Evolutionary conservation across 208 protist species (phyloP).

Genomic region (Leishmania turanica): DNA sequence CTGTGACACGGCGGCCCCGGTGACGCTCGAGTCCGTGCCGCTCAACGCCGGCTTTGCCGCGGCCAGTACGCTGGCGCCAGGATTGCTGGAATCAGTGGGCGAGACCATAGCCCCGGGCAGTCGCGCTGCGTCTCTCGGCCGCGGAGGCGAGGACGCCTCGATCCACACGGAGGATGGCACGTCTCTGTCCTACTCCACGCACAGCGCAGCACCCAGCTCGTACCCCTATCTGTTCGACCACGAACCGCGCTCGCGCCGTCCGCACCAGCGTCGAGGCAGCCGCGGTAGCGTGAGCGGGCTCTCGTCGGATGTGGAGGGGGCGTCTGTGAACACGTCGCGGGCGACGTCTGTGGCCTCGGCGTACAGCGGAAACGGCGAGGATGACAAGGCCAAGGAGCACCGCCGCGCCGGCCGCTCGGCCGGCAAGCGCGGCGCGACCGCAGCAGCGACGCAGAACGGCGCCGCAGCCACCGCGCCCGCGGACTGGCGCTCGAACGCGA

Average conservation of each 20-base stretch:
- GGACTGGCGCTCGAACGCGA: conserved; percentile 71
- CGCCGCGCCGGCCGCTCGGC: not conserved
- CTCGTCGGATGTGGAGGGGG: conserved; percentile 15
- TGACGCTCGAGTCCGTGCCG: conserved; percentile 32
- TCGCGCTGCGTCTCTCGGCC: not conserved
- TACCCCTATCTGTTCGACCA: conserved; percentile 33
- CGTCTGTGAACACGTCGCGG: conserved; percentile 23
- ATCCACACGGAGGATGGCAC: conserved; percentile 23
- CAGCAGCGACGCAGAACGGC: not conserved
- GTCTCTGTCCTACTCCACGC: conserved; percentile 25
- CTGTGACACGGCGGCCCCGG: conserved; percentile 25
- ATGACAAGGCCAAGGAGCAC: conserved; percentile 18
- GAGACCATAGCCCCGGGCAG: conserved; percentile 3
- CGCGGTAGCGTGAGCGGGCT: conserved; percentile 14
- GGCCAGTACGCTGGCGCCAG: conserved; percentile 11
- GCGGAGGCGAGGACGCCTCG: not conserved
- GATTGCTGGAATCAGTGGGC: conserved; percentile 12
- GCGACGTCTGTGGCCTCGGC: conserved; percentile 45
- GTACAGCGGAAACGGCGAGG: conserved; percentile 25
- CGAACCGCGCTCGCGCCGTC: conserved; percentile 21
- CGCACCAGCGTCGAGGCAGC: conserved; percentile 9
- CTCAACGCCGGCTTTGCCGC: conserved; percentile 21
- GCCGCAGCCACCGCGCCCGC: conserved; percentile 1
- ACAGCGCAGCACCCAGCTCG: conserved; percentile 32
- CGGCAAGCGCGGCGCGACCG: conserved; percentile 1